Evolutionary conservation across 768 basidiomycete genomes (phyloP).

Genomic region (Mycena epipterygia): DNA sequence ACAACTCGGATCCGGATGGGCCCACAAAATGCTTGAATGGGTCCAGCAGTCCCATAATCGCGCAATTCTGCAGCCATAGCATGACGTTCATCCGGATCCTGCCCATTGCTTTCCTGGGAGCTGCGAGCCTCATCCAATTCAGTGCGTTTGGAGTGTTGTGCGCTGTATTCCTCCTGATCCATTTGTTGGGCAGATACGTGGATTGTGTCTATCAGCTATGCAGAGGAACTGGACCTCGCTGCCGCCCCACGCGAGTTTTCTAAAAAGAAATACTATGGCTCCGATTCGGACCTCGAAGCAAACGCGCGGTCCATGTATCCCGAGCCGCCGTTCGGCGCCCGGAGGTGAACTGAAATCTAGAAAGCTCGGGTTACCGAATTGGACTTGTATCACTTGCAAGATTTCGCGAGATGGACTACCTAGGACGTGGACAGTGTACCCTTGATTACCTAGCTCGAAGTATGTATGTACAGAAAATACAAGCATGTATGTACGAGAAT

Average conservation of each 20-base stretch:
- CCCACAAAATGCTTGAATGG: constrained; percentile 34
- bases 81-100: constrained; percentile 31
- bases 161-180: background rate
- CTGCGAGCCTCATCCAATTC: constrained; percentile 23
- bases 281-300: constrained; percentile 8
- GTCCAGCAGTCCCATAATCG: constrained; percentile 27
- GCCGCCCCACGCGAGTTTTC: background rate
- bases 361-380: background rate
- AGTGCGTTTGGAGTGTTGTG: constrained; percentile 20
- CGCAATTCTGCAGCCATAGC: constrained; percentile 37
- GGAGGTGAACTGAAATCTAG: constrained; percentile 2
- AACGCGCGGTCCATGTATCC: background rate
- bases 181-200: constrained; percentile 22
- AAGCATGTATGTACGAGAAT: too few relatives aligned
- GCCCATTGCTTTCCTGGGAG: constrained; percentile 32
- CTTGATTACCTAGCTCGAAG: too few relatives aligned
- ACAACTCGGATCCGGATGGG: background rate
- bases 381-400: background rate
- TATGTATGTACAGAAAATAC: too few relatives aligned
- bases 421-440: background rate
- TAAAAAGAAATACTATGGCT: background rate
- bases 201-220: constrained; percentile 36
- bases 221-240: constrained; percentile 30
- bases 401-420: background rate
- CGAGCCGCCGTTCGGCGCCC: constrained; percentile 26